Evolutionary conservation across 441 rosid genomes (phyloP).

Genomic region (Kokia cookei): DNA sequence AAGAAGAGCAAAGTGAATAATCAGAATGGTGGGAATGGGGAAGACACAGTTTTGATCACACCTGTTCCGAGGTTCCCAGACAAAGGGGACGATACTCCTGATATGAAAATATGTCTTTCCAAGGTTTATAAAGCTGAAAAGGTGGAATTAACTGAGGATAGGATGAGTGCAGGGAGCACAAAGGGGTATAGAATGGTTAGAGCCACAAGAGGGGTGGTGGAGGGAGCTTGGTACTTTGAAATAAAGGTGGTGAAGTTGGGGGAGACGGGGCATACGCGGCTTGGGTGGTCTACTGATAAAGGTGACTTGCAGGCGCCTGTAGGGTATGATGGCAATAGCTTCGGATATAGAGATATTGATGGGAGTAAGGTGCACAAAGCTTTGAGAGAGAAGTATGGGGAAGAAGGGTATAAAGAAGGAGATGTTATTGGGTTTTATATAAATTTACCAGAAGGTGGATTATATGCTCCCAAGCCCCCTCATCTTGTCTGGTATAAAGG

Average conservation of each 20-base stretch:
- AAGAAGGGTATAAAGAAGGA: constrained; percentile 86
- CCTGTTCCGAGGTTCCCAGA: constrained; percentile 80
- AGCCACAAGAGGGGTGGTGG: constrained; percentile 82
- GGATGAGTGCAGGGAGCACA: constrained; percentile 76
- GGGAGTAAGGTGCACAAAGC: constrained; percentile 96
- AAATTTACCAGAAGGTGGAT: constrained; percentile 75
- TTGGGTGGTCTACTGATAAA: constrained; percentile 93
- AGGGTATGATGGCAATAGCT: constrained; percentile 89
- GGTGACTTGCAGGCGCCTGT: constrained; percentile 97
- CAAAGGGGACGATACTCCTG: constrained; percentile 70
- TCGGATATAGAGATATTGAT: constrained; percentile 88
- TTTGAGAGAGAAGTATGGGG: constrained; percentile 78
- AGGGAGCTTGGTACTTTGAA: constrained; percentile 98
- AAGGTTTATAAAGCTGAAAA: constrained; percentile 95
- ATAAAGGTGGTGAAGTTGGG: constrained; percentile 69
- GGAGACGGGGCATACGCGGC: constrained; percentile 86
- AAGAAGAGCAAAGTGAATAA: constrained; percentile 68
- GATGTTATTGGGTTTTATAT: constrained; percentile 92
- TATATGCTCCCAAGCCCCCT: constrained; percentile 70
- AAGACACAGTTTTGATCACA: constrained; percentile 65
- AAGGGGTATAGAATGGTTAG: constrained; percentile 98
- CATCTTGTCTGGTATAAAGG: constrained; percentile 84
- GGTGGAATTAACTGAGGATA: constrained; percentile 82
- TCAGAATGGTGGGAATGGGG: constrained; percentile 45
- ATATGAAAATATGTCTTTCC: constrained; percentile 65